Base-by-base conservation (phyloP, 2,329 filamentous ascomycete genomes). In the Furcasterigmium sp. region DNA sequence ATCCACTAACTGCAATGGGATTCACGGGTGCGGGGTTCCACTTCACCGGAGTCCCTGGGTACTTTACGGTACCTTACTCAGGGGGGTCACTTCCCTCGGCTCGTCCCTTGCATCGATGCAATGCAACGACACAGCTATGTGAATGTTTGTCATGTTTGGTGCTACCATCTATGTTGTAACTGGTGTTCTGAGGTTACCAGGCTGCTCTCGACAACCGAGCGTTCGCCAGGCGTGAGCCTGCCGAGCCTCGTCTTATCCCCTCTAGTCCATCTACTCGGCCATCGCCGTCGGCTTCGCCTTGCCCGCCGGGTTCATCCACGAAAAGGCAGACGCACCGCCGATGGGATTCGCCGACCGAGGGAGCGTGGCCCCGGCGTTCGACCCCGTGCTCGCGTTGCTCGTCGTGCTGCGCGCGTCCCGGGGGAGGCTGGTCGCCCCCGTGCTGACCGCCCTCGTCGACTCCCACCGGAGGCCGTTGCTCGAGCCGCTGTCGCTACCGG, bases 291-390 rank as follows among this genome's bases (percentile, higher is more conserved):
- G 57, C 54, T 69, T 69, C 37, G 71, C 64, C 53, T 73, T 73
- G 40, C 57, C 59, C 15, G 62, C 51, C 32, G 73, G 65, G 38
- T 86, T 91, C 71, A 96, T 84, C 91, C 91, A 97, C 11, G 87
- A 84, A 68, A 97, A 97, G 3, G 91, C 91, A 46, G 88, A 93
- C 13, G 87, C 91, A n/a, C 87, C 87, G 8, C 91, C 91, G 15
- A 95, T 79, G 0, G 93, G 91, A 57, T 97, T 97, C 25, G 80
- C 73, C 7, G 80, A 75, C 44, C 81, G 76, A 14, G 78, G 68
- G n/a, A 69, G 56, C 34, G 39, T 30, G 10, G 37, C 25, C 39
- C 21, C 28, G 15, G 61, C 56, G 42, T 62, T 68, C 43, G 67
- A 64, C 30, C 54, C 51, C 37, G 68, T 63, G 44, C 39, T 36